A percentile compares a stretch with the other conserved stretches of the same genome.
These are phyloP conservation scores for Solanum gandarillasii DNA, from an alignment of 257 asterid genomes.

Conservation along the genomic window DNA sequence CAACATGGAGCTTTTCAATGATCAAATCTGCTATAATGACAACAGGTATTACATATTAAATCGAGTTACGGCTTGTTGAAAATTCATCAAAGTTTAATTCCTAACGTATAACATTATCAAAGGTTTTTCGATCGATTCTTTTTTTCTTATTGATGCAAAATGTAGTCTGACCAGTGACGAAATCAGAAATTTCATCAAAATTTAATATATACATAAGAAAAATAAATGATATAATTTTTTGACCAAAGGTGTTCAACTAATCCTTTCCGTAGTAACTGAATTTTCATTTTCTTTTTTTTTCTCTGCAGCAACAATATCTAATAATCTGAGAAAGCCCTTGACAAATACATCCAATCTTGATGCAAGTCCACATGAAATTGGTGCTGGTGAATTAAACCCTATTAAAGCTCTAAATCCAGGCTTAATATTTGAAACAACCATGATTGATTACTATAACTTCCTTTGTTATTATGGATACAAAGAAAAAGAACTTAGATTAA, in stretches of 20 bases:
- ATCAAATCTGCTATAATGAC: slow-evolving; percentile 78
- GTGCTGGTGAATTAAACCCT: slow-evolving; percentile 58
- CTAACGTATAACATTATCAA: background rate
- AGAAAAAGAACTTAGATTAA: slow-evolving; percentile 14
- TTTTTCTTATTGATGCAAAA: background rate
- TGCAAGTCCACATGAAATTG: slow-evolving; percentile 49
- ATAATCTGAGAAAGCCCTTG: slow-evolving; percentile 27
- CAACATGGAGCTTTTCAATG: slow-evolving; percentile 45
- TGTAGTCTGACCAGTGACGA: too few species aligned
- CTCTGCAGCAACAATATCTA: slow-evolving; percentile 39
- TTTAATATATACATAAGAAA: too few species aligned
- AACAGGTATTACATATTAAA: slow-evolving; percentile 23
- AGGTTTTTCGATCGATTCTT: background rate
- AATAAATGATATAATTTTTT: background rate
- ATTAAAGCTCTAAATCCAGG: slow-evolving; percentile 60
- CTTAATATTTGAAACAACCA: slow-evolving; percentile 46
- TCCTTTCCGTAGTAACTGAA: background rate
- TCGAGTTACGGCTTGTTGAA: background rate
- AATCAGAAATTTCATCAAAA: too few species aligned
- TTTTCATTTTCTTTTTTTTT: background rate
- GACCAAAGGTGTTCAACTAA: background rate
- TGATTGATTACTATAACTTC: slow-evolving; percentile 35
- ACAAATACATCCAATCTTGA: slow-evolving; percentile 23
- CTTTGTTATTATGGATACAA: slow-evolving; percentile 55
- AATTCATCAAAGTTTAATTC: background rate